Evolutionary conservation across 306 rosid species (phyloP).

Genomic region (Mimosa bimucronata): DNA sequence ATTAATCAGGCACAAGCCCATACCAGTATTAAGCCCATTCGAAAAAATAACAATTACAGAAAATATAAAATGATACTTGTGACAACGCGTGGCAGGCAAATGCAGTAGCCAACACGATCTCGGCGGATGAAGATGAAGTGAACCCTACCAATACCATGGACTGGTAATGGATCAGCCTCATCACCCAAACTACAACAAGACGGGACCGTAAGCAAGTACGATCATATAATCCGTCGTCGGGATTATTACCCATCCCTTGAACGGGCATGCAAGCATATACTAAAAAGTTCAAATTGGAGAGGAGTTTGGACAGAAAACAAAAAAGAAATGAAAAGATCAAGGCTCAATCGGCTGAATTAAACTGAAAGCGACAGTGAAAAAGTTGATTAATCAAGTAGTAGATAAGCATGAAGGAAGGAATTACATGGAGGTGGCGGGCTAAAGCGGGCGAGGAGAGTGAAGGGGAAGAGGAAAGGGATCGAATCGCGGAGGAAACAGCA

Average conservation of each 20-base stretch:
- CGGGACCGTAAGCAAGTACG: neutral
- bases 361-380: neutral
- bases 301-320: neutral
- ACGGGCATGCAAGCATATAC: neutral
- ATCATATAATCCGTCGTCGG: neutral
- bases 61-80: neutral
- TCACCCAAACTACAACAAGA: neutral
- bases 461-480: conserved; percentile 44
- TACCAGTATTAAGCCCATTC: neutral
- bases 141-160: neutral
- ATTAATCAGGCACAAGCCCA: neutral
- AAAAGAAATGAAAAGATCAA: neutral
- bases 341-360: neutral
- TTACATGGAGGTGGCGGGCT: conserved; percentile 60
- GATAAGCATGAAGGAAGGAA: neutral
- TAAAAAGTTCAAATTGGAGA: neutral
- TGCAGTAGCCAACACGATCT: neutral
- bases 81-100: neutral
- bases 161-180: neutral
- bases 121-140: neutral
- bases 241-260: neutral
- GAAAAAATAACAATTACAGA: neutral
- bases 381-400: neutral
- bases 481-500: conserved; percentile 53
- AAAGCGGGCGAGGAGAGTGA: conserved; percentile 39